Conservation (phyloP, 2,329 filamentous ascomycete genomes). For the Xylaria sp. region DNA sequence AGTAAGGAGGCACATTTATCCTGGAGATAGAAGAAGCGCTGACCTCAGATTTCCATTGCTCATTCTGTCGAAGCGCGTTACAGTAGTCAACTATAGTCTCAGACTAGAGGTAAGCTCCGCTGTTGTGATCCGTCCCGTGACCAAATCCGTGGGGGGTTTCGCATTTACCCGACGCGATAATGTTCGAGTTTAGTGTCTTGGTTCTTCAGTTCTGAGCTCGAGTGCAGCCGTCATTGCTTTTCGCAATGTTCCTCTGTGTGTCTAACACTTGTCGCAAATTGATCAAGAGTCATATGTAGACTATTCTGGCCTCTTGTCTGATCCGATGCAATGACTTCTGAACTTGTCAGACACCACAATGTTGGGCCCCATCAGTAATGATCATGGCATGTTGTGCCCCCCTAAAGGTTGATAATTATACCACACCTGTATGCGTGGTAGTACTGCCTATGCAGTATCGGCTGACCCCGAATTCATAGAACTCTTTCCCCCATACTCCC, state of each 20-base stretch:
- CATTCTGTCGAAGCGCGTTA: slow-evolving; percentile 27
- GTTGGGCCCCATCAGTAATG: not conserved
- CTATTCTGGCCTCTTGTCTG: not conserved
- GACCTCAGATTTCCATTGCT: slow-evolving; percentile 33
- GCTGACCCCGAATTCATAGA: not conserved
- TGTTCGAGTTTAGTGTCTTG: slow-evolving; percentile 1
- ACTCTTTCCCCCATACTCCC: not conserved
- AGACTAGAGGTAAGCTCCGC: slow-evolving; percentile 31
- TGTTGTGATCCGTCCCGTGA: slow-evolving; percentile 27
- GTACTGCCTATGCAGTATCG: not conserved
- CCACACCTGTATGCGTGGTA: not conserved
- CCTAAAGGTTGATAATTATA: not conserved
- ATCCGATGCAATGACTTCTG: not conserved
- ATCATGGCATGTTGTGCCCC: slow-evolving; percentile 1
- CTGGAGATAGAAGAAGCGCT: slow-evolving; percentile 20
- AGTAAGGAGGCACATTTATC: slow-evolving; percentile 5
- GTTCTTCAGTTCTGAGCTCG: not conserved
- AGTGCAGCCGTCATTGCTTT: not conserved
- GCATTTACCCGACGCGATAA: slow-evolving; percentile 17
- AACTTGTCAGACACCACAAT: slow-evolving; percentile 26
- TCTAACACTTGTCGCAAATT: not conserved
- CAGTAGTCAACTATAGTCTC: slow-evolving; percentile 20
- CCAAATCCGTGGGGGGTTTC: slow-evolving; percentile 26
- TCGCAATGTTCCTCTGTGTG: not conserved
- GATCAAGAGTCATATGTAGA: not conserved